A percentile compares a stretch with the other conserved stretches of the same genome.
Evolutionary conservation across 495 filamentous ascomycete genomes (phyloP).

Genomic region (Bathelium albidoporum): DNA sequence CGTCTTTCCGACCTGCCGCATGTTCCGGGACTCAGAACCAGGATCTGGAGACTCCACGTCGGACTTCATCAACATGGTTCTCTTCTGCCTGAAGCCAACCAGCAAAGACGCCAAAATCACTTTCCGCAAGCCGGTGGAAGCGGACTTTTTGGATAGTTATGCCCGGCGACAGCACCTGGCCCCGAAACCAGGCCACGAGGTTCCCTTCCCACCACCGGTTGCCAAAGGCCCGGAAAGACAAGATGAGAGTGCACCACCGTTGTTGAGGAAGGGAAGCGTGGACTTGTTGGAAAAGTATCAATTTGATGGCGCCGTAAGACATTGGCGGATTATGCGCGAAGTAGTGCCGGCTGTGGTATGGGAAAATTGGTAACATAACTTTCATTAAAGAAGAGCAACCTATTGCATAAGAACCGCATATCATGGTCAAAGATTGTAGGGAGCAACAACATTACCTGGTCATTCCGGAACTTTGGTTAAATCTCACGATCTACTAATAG

Average conservation of each 20-base stretch:
- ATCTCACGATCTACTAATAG: too few species aligned
- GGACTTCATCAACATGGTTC: constrained; percentile 89
- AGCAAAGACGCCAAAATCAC: constrained; percentile 40
- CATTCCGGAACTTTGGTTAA: too few species aligned
- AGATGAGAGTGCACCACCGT: not conserved
- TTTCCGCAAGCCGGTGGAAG: constrained; percentile 56
- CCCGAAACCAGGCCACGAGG: constrained; percentile 62
- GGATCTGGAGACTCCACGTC: constrained; percentile 19
- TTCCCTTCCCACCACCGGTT: constrained; percentile 34
- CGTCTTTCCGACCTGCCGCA: constrained; percentile 62
- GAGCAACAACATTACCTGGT: too few species aligned
- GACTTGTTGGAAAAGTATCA: constrained; percentile 57
- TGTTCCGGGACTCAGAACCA: constrained; percentile 68
- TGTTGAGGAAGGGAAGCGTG: constrained; percentile 48
- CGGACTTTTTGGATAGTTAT: constrained; percentile 63
- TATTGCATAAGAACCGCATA: too few species aligned
- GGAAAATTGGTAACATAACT: constrained; percentile 80
- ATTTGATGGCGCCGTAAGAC: constrained; percentile 60
- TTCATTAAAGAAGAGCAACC: too few species aligned
- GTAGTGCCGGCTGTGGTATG: constrained; percentile 72
- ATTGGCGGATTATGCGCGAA: constrained; percentile 85
- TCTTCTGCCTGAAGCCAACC: constrained; percentile 48
- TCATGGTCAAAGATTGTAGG: too few species aligned
- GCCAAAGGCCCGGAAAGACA: not conserved
- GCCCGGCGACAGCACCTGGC: constrained; percentile 57